A percentile compares a stretch with the other conserved stretches of the same genome.
These are phyloP conservation scores for Boletus smithii DNA, from an alignment of 1,284 basidiomycete genomes.

Conservation along the genomic window DNA sequence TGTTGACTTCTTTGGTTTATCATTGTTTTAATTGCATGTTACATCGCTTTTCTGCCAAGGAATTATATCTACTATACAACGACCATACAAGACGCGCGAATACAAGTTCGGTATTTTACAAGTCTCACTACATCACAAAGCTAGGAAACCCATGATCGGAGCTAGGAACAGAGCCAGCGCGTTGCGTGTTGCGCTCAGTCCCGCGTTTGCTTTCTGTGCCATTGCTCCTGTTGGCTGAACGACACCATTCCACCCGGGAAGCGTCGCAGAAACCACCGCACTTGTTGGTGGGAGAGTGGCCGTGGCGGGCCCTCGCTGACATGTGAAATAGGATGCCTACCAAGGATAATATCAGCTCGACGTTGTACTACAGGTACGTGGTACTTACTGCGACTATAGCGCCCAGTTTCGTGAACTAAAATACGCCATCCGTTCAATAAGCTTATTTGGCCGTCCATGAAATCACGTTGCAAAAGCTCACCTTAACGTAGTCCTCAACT, in stretches of 20 bases:
- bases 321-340: conserved; percentile 71
- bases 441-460: conserved; percentile 3
- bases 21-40: no score
- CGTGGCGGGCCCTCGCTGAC: conserved; percentile 64
- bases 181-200: conserved; percentile 20
- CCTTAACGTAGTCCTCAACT: conserved; percentile 51
- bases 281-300: conserved; percentile 54
- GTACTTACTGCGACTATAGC: conserved; percentile 53
- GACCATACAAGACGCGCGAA: conserved; percentile 2
- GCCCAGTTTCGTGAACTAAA: conserved; percentile 52
- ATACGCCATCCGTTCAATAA: background rate
- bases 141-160: conserved; percentile 29
- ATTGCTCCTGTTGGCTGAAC: conserved; percentile 12
- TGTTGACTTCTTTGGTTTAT: no score
- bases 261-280: conserved; percentile 60
- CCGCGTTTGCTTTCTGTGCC: conserved; percentile 26
- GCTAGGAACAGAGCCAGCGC: conserved; percentile 25
- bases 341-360: conserved; percentile 2
- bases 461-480: conserved; percentile 22
- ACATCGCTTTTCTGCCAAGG: conserved; percentile 8
- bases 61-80: conserved; percentile 22
- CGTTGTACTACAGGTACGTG: background rate
- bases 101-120: background rate
- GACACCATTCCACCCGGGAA: conserved; percentile 34
- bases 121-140: conserved; percentile 19